A percentile compares a stretch with the other conserved stretches of the same genome.
Evolutionary conservation across 768 basidiomycete genomes (phyloP).

Genomic region (Kwoniella dendrophila): DNA sequence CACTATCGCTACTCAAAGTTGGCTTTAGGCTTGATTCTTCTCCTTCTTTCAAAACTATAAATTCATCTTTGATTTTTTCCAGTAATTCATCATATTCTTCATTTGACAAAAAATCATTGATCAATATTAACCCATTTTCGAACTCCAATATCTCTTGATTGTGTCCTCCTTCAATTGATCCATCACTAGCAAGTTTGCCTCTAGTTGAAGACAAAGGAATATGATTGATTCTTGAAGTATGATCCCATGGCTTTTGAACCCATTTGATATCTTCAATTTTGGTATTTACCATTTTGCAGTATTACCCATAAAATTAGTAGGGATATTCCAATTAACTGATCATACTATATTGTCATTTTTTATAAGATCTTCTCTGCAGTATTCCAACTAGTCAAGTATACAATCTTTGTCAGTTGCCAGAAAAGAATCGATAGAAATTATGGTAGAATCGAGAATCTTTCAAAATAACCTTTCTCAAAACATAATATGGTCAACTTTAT

Average conservation of each 20-base stretch:
- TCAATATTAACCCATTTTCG: conserved; percentile 1
- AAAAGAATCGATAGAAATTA: too few relatives aligned
- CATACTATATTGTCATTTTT: too few relatives aligned
- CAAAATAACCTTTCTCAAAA: too few relatives aligned
- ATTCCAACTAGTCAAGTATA: too few relatives aligned
- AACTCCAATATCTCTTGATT: not conserved
- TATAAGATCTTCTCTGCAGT: too few relatives aligned
- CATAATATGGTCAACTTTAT: too few relatives aligned
- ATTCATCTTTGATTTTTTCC: conserved; percentile 1
- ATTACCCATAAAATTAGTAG: too few relatives aligned
- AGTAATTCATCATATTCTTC: not conserved
- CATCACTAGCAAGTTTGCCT: not conserved
- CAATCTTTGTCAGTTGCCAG: too few relatives aligned
- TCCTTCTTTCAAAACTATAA: not conserved
- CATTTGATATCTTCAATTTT: conserved; percentile 1
- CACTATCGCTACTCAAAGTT: too few relatives aligned
- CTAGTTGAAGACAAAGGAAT: not conserved
- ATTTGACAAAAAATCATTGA: not conserved
- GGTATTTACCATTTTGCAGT: conserved; percentile 5
- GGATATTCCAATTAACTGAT: too few relatives aligned
- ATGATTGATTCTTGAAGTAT: not conserved
- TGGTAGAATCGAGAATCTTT: too few relatives aligned
- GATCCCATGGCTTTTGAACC: conserved; percentile 1
- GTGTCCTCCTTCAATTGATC: not conserved
- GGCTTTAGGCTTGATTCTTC: not conserved